Evolutionary conservation across 306 rosid species (phyloP).

Genomic region (Prunus armeniaca): DNA sequence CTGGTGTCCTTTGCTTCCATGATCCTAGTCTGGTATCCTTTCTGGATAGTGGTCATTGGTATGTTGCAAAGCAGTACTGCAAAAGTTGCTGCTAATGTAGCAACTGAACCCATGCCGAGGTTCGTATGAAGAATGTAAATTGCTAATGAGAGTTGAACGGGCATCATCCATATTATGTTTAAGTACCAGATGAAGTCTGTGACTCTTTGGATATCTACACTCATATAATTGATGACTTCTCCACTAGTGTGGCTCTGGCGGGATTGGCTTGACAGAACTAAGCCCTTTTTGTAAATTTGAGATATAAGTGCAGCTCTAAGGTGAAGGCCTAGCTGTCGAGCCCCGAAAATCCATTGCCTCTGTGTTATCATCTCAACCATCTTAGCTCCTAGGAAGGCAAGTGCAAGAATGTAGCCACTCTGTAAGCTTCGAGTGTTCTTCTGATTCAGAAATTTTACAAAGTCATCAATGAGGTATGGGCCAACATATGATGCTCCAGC

Average conservation of each 20-base stretch:
- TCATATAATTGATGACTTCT: slow-evolving; percentile 92
- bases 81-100: slow-evolving; percentile 70
- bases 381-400: slow-evolving; percentile 71
- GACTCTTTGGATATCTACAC: slow-evolving; percentile 92
- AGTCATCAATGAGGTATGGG: slow-evolving; percentile 84
- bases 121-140: slow-evolving; percentile 67
- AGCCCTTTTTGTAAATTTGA: slow-evolving; percentile 73
- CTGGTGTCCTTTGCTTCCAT: slow-evolving; percentile 90
- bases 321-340: slow-evolving; percentile 86
- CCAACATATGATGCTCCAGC: slow-evolving; percentile 93
- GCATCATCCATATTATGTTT: slow-evolving; percentile 87
- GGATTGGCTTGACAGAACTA: slow-evolving; percentile 59
- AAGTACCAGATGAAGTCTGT: slow-evolving; percentile 83
- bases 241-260: slow-evolving; percentile 82
- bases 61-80: slow-evolving; percentile 74
- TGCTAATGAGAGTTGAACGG: slow-evolving; percentile 81
- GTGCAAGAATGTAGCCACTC: slow-evolving; percentile 68
- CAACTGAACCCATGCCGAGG: slow-evolving; percentile 73
- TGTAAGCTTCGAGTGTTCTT: slow-evolving; percentile 49
- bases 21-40: slow-evolving; percentile 71
- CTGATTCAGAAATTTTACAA: slow-evolving; percentile 57
- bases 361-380: slow-evolving; percentile 76
- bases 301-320: slow-evolving; percentile 81
- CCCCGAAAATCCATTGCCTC: slow-evolving; percentile 96
- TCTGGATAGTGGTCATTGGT: slow-evolving; percentile 74